These are phyloP conservation scores for Thyridium curvatum DNA, from an alignment of 2,329 filamentous ascomycete genomes.

Conservation along the genomic window DNA sequence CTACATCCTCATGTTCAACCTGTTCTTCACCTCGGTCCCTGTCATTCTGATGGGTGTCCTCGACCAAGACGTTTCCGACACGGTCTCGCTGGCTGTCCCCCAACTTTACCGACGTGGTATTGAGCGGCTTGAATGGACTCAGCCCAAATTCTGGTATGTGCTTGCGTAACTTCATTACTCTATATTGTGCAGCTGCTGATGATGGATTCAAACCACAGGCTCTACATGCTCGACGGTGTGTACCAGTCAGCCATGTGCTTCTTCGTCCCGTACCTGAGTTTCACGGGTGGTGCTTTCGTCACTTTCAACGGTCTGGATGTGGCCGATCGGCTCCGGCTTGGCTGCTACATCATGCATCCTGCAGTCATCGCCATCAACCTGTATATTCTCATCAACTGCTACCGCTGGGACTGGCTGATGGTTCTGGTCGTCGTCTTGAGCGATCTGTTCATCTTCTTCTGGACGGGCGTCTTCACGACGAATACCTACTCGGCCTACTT, in stretches of 20 bases:
- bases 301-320: slow-evolving; percentile 69
- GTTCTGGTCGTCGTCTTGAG: slow-evolving; percentile 75
- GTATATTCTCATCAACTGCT: slow-evolving; percentile 94
- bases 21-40: slow-evolving; percentile 92
- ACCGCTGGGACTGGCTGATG: slow-evolving; percentile 97
- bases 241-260: slow-evolving; percentile 94
- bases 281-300: slow-evolving; percentile 61
- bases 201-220: too few species aligned
- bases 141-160: slow-evolving; percentile 88
- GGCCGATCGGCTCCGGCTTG: slow-evolving; percentile 75
- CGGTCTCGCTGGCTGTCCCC: slow-evolving; percentile 87
- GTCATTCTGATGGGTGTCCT: slow-evolving; percentile 94
- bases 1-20: slow-evolving; percentile 93
- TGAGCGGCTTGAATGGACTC: slow-evolving; percentile 93
- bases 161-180: neutral
- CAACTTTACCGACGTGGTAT: slow-evolving; percentile 95
- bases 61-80: slow-evolving; percentile 94
- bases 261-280: slow-evolving; percentile 84
- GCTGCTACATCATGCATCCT: slow-evolving; percentile 78
- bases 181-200: too few species aligned
- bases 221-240: slow-evolving; percentile 90
- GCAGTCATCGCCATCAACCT: slow-evolving; percentile 84
- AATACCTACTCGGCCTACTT: slow-evolving; percentile 47
- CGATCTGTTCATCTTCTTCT: slow-evolving; percentile 84
- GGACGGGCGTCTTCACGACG: slow-evolving; percentile 80